phyloP scores from a whole-genome alignment of 768 basidiomycete genomes.

The Leccinum longicurvipes region DNA sequence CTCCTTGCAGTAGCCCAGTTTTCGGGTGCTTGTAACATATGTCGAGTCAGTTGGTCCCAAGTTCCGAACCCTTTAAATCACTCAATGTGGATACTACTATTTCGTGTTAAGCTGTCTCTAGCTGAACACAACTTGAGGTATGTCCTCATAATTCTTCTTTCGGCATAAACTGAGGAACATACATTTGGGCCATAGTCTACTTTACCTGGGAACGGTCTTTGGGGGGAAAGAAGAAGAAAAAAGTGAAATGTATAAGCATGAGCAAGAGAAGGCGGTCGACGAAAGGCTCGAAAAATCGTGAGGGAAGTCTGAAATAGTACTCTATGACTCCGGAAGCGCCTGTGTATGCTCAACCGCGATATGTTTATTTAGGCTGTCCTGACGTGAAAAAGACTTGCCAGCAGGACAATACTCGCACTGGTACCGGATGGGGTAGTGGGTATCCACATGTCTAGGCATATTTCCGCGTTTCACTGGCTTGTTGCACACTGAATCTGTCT shows the following conservation, averaged over 20 bases:
- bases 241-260: neutral
- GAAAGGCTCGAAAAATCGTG: neutral
- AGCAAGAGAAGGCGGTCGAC: neutral
- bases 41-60: neutral
- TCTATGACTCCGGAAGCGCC: neutral
- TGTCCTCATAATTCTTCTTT: neutral
- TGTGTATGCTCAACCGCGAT: conserved; percentile 7
- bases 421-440: conserved; percentile 16
- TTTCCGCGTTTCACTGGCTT: conserved; percentile 3
- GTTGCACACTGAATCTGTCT: conserved; percentile 4
- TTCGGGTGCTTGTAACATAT: neutral
- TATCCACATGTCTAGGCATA: conserved; percentile 18
- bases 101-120: neutral
- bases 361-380: conserved; percentile 18
- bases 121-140: neutral
- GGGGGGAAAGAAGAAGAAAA: too few relatives aligned
- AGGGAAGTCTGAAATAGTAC: neutral
- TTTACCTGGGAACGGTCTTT: too few relatives aligned
- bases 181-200: too few relatives aligned
- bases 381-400: conserved; percentile 20
- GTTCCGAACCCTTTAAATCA: neutral
- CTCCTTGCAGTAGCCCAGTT: neutral
- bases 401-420: conserved; percentile 11
- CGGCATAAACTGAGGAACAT: too few relatives aligned
- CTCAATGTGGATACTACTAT: neutral